Percentiles rank a stretch among this genome's conserved stretches.
Evolutionary conservation across 768 basidiomycete genomes (phyloP).

Genomic region (Auricularia sp.): DNA sequence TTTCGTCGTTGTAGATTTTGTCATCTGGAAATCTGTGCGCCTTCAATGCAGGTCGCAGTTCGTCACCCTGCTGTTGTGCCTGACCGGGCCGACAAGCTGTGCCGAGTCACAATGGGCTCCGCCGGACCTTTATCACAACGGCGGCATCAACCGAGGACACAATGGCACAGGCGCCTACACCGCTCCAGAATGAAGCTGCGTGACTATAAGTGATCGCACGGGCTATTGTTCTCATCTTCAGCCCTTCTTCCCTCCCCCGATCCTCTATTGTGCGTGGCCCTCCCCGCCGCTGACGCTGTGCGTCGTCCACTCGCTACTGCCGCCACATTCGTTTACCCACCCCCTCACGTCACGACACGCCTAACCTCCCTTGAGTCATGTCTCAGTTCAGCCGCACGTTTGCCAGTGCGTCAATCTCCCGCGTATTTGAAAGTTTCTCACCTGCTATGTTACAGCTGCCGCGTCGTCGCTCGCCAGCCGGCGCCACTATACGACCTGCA

Average conservation of each 20-base stretch:
- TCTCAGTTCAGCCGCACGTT: conserved; percentile 1
- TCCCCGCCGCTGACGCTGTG: background rate
- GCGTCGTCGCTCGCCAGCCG: background rate
- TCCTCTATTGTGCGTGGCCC: background rate
- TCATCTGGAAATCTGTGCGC: too few relatives aligned
- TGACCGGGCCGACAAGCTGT: background rate
- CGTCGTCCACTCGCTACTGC: conserved; percentile 1
- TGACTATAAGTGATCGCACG: background rate
- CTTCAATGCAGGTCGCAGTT: background rate
- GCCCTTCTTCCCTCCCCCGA: background rate
- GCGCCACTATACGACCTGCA: background rate
- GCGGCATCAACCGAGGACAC: background rate
- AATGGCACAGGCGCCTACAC: background rate
- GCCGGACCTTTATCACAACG: background rate
- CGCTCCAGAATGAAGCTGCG: background rate
- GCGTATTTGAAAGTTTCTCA: background rate
- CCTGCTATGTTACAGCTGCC: background rate
- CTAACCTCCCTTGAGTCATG: background rate
- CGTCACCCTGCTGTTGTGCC: background rate
- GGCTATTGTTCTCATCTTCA: background rate
- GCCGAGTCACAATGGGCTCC: background rate
- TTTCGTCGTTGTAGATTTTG: too few relatives aligned
- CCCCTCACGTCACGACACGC: background rate
- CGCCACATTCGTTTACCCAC: background rate
- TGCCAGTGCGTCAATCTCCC: background rate